Percentiles rank a stretch among this genome's conserved stretches.
These are phyloP conservation scores for Ogataea methylovora DNA, from an alignment of 805 yeast species.

Conservation along the genomic window DNA sequence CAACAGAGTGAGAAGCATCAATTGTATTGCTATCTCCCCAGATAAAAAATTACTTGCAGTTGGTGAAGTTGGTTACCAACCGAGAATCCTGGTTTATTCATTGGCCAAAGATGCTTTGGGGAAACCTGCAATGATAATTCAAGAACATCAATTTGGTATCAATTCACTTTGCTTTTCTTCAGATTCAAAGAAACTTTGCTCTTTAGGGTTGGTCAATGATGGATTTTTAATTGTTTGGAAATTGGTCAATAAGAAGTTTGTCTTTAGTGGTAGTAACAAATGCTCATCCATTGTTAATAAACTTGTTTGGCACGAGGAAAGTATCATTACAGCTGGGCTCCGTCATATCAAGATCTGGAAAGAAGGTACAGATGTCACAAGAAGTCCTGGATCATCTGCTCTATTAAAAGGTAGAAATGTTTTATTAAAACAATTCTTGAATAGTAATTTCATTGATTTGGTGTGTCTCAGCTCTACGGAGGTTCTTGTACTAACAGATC, in stretches of 20 bases:
- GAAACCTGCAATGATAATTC: conserved; percentile 44
- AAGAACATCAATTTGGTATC: conserved; percentile 64
- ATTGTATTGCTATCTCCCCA: conserved; percentile 53
- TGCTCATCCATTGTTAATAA: conserved; percentile 55
- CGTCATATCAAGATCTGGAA: conserved; percentile 61
- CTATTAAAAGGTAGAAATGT: conserved; percentile 52
- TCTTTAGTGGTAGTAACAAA: conserved; percentile 45
- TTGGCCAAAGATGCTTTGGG: conserved; percentile 39
- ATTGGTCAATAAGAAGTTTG: conserved; percentile 17
- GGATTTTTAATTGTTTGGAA: conserved; percentile 63
- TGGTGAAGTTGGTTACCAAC: conserved; percentile 67
- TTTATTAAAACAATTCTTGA: conserved; percentile 40
- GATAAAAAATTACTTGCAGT: conserved; percentile 49
- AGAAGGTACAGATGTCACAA: conserved; percentile 4
- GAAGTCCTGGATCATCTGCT: conserved; percentile 1
- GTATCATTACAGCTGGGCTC: conserved; percentile 48
- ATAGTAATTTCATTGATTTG: conserved; percentile 41
- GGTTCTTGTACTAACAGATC: conserved; percentile 27
- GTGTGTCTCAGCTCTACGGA: conserved; percentile 28
- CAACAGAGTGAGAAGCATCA: conserved; percentile 41
- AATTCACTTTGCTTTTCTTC: conserved; percentile 48
- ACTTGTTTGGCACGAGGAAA: conserved; percentile 45
- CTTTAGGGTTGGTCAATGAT: conserved; percentile 63
- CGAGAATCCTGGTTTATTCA: conserved; percentile 55
- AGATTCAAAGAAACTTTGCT: conserved; percentile 46